Conservation (phyloP, 345 rosid species). For the Draba incana region DNA sequence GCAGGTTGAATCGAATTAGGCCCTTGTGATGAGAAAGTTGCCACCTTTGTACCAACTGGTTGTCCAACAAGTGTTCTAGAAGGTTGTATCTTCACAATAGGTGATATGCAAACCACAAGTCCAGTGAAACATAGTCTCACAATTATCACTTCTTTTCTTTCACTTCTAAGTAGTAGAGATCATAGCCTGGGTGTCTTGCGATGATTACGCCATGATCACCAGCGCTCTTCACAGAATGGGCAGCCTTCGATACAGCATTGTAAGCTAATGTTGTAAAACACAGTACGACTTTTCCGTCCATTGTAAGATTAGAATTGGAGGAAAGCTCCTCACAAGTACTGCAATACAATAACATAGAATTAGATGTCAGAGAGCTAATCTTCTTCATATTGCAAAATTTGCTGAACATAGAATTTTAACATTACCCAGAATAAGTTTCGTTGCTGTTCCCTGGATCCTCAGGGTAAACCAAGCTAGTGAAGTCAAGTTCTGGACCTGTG, state of each 20-base stretch:
- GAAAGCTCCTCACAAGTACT: slow-evolving; percentile 28
- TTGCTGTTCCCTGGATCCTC: slow-evolving; percentile 30
- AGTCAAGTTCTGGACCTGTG: slow-evolving; percentile 36
- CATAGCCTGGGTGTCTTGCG: slow-evolving; percentile 36
- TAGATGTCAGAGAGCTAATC: background rate
- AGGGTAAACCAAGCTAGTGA: slow-evolving; percentile 42
- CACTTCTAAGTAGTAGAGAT: background rate
- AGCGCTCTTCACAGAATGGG: slow-evolving; percentile 28
- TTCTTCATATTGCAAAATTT: slow-evolving; percentile 1
- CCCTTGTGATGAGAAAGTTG: slow-evolving; percentile 33
- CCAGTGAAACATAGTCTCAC: background rate
- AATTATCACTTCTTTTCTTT: background rate
- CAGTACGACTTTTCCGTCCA: slow-evolving; percentile 26
- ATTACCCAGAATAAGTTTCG: slow-evolving; percentile 15
- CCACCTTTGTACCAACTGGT: slow-evolving; percentile 34
- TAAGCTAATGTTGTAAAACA: slow-evolving; percentile 39
- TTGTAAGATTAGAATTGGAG: slow-evolving; percentile 15
- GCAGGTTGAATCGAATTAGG: slow-evolving; percentile 26
- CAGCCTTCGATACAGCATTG: slow-evolving; percentile 29
- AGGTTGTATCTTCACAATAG: slow-evolving; percentile 30
- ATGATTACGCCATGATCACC: slow-evolving; percentile 46
- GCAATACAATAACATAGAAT: slow-evolving; percentile 6
- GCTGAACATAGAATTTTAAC: background rate
- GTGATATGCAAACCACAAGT: slow-evolving; percentile 5
- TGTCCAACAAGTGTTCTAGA: slow-evolving; percentile 29